Conservation (phyloP, 2,329 filamentous ascomycete species). For the Laburnicola sp. region DNA sequence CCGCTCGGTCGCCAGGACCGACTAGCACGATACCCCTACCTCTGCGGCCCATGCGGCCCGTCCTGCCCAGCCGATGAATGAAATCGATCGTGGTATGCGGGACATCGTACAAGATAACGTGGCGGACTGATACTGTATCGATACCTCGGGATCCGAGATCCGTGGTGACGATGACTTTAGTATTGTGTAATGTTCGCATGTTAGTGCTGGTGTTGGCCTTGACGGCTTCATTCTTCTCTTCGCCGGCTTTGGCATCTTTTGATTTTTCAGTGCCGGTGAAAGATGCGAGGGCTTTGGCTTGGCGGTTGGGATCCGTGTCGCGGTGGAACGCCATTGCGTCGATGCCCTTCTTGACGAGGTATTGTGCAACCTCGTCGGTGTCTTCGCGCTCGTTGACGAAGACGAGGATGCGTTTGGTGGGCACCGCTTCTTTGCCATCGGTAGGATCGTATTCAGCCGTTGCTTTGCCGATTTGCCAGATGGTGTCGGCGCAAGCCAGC, state of each 20-base stretch:
- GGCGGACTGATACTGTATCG: conserved; percentile 86
- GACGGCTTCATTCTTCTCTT: background rate
- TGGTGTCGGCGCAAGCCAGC: conserved; percentile 90
- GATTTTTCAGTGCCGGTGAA: conserved; percentile 57
- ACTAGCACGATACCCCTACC: conserved; percentile 89
- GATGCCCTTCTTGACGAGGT: conserved; percentile 81
- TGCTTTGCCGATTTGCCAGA: conserved; percentile 89
- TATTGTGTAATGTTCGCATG: conserved; percentile 65
- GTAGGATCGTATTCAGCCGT: conserved; percentile 48
- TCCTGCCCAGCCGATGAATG: conserved; percentile 89
- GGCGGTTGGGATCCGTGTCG: conserved; percentile 77
- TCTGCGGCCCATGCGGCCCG: conserved; percentile 88
- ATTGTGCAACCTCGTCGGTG: conserved; percentile 77
- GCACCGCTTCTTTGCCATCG: conserved; percentile 58
- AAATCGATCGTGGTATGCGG: conserved; percentile 98
- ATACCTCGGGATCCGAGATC: conserved; percentile 92
- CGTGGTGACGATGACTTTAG: conserved; percentile 90
- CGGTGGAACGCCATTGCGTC: conserved; percentile 83
- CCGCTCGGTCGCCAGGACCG: conserved; percentile 83
- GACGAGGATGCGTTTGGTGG: conserved; percentile 84
- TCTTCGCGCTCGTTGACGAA: conserved; percentile 97
- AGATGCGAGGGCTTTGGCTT: conserved; percentile 72
- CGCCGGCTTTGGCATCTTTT: conserved; percentile 13
- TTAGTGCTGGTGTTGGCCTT: background rate
- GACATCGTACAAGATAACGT: conserved; percentile 96